These are phyloP conservation scores for Candida xyloterini DNA, from an alignment of 805 yeast species.

Conservation along the genomic window DNA sequence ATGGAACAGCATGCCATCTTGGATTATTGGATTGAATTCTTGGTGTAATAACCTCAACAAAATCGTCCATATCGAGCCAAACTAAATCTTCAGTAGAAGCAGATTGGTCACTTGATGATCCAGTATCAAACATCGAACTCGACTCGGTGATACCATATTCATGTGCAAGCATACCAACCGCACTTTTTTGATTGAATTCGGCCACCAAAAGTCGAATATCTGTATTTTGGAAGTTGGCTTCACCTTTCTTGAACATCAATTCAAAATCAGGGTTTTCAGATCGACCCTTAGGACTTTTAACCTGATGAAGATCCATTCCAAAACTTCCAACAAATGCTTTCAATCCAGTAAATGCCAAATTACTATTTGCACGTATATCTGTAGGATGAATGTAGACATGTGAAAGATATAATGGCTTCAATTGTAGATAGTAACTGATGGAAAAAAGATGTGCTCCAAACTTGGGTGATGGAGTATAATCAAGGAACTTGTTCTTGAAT, in stretches of 20 bases:
- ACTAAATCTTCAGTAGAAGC: conserved; percentile 16
- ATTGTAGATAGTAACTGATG: conserved; percentile 71
- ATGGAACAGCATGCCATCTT: conserved; percentile 51
- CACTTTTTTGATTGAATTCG: conserved; percentile 53
- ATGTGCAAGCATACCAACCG: conserved; percentile 39
- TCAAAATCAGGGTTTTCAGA: conserved; percentile 44
- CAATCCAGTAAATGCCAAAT: conserved; percentile 63
- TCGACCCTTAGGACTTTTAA: conserved; percentile 28
- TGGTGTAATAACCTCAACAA: conserved; percentile 61
- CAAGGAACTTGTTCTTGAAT: conserved; percentile 48
- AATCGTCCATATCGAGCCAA: conserved; percentile 81
- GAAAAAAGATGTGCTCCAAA: conserved; percentile 50
- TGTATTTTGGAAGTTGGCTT: conserved; percentile 62
- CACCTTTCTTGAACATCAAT: conserved; percentile 66
- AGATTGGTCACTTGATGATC: conserved; percentile 16
- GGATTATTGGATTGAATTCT: conserved; percentile 36
- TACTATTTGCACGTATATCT: conserved; percentile 38
- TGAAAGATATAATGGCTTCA: conserved; percentile 70
- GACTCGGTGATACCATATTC: conserved; percentile 28
- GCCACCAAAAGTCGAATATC: conserved; percentile 70
- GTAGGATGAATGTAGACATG: conserved; percentile 61
- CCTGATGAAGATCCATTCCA: conserved; percentile 64
- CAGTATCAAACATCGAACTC: conserved; percentile 21
- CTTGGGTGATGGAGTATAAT: conserved; percentile 25
- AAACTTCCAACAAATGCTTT: conserved; percentile 58